Evolutionary conservation across 768 basidiomycete genomes (phyloP).

Genomic region (Cantharellus anzutake): DNA sequence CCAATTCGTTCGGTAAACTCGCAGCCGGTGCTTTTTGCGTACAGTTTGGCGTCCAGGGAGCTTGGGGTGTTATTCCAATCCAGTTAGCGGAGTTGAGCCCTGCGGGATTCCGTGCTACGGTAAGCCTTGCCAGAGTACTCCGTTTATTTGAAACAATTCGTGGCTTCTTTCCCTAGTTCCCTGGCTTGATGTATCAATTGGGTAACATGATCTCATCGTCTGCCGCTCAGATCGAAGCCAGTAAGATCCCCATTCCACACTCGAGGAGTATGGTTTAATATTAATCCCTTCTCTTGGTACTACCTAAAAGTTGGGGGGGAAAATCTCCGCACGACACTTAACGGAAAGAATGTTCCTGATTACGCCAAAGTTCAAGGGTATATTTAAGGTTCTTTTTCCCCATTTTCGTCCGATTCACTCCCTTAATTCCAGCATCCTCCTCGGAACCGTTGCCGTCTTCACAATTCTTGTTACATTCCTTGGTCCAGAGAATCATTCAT

Average conservation of each 20-base stretch:
- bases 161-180: conserved; percentile 30
- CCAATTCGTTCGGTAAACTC: conserved; percentile 43
- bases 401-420: no score
- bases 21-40: conserved; percentile 74
- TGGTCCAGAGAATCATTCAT: no score
- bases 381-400: no score
- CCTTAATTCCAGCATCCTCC: conserved; percentile 54
- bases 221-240: conserved; percentile 63
- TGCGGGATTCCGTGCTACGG: conserved; percentile 67
- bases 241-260: no score
- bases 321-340: conserved; percentile 31
- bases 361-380: conserved; percentile 35
- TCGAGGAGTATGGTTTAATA: no score
- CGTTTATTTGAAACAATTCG: no score
- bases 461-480: conserved; percentile 57
- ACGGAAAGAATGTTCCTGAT: conserved; percentile 30
- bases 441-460: conserved; percentile 64
- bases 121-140: neutral
- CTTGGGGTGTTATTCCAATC: conserved; percentile 78
- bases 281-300: no score
- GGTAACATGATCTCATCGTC: conserved; percentile 65
- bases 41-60: conserved; percentile 79
- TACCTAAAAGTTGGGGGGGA: conserved; percentile 50
- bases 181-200: conserved; percentile 68
- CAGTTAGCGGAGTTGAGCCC: conserved; percentile 72